Evolutionary conservation across 805 yeast species (phyloP), one percentile per base, ranked within the genome.

Genomic region (Scheffersomyces stipitis): DNA sequence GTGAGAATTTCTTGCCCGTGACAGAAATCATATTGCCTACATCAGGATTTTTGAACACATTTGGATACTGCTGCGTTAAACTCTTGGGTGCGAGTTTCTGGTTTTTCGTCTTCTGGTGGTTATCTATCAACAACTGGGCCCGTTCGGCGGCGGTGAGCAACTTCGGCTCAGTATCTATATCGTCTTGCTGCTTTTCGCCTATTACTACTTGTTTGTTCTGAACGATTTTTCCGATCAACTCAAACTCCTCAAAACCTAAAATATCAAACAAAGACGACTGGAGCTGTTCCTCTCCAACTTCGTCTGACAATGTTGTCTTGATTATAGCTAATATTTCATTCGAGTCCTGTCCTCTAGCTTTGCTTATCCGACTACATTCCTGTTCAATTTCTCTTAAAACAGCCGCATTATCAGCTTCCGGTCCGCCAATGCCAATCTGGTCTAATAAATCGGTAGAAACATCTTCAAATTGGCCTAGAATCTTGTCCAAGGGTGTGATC

Each of bases 221-320:
- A 3, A 87, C 57, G 9, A 88, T 61, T 30, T 70, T 74, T 1
- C 88, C 73, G 7, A 90, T 85, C 33, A 90, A 60, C 36, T 88
- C 96, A 42, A 93, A 74, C 53, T 87, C 85, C 17, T 88, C 96
- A 48, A 80, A 84, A 0, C 99, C 99, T 1, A 93, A 58, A 5
- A 86, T 69, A 56, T 89, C 96, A 41, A 87, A 80, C 28, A 93
- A 62, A 5, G 77, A 64, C 4, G 86, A 79, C 52, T 90, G 96
- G 9, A 86, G 51, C 26, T 76, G 80, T 24, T 77, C 84, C 28
- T 80, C 83, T 7, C 71, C 62, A 5, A 62, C 46, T 14, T 65
- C 64, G 0, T 68, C 49, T 2, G 53, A 48, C 3, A 77, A 33
- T 1, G 64, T 60, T 48, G 49, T 33, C 30, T 63, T 42, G 3